These are phyloP conservation scores for Colletotrichum sp. DNA, from an alignment of 2,329 filamentous ascomycete species.

Conservation along the genomic window DNA sequence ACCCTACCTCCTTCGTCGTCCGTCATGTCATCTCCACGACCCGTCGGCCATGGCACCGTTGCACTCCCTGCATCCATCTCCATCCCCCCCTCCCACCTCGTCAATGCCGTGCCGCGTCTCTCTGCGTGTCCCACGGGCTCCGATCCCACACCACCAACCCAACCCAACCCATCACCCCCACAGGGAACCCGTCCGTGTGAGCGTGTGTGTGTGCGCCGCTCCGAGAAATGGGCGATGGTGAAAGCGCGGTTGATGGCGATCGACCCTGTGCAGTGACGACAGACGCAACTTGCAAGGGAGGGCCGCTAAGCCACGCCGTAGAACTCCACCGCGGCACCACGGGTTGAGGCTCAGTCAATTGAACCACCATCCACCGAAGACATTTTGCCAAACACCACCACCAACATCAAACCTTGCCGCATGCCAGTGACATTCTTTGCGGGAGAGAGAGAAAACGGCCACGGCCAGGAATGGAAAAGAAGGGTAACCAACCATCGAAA, in stretches of 20 bases:
- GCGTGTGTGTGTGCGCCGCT: not conserved
- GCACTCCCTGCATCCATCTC: not conserved
- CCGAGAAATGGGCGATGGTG: slow-evolving; percentile 4
- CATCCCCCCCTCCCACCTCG: not conserved
- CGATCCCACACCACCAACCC: not conserved
- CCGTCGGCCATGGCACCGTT: slow-evolving; percentile 5
- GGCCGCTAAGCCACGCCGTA: slow-evolving; percentile 11
- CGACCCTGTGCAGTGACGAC: slow-evolving; percentile 20
- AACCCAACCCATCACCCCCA: not conserved
- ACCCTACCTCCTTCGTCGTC: not conserved
- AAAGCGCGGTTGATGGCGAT: slow-evolving; percentile 3
- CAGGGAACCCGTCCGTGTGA: not conserved
- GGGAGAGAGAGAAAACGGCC: not conserved
- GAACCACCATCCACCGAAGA: not conserved
- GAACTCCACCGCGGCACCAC: slow-evolving; percentile 8
- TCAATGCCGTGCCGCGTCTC: slow-evolving; percentile 7
- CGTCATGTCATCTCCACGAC: not conserved
- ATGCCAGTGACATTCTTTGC: not conserved
- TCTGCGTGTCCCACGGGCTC: not conserved
- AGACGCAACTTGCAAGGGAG: not conserved
- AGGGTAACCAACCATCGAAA: not conserved
- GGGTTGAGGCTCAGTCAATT: slow-evolving; percentile 19
- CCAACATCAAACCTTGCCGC: not conserved
- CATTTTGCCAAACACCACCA: not conserved
- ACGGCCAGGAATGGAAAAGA: not conserved